Evolutionary conservation across 257 asterid genomes (phyloP), one percentile per base, ranked within the genome.

Genomic region (Solanum arcanum): DNA sequence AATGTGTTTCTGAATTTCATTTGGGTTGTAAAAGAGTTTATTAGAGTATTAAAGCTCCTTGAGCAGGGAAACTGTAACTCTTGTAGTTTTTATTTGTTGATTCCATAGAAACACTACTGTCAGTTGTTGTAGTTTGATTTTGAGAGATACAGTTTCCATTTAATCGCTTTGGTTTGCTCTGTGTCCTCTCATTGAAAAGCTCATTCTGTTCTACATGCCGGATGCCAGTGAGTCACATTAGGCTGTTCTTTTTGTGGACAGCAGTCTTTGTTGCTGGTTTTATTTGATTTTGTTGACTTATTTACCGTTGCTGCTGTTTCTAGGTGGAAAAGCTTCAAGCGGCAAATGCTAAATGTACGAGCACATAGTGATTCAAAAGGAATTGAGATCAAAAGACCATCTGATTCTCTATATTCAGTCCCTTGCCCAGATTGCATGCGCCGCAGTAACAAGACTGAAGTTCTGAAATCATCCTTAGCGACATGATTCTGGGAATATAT

Each of bases 351-450:
- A 83, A 93, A 86, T 86, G 92, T 96, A 88, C 96, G 96, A 88
- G 88, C 92, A 9, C 98, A 93, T 80, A 97, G 98, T 84, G 99
- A 96, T 88, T 92, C 95, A 27, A 97, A 95, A 89, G 99, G 99
- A 84, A 92, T 95, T 9, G 98, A 94, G 92, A 88, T 94, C 69
- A 97, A 92, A 94, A 93, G 98, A 89, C 96, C 95, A 8, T 94
- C 90, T 74, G 98, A 95, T 87, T 97, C 99, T 2, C 89, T 94
- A 90, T 97, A 94, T 86, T 94, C 98, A 56, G 92, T 94, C 81
- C 99, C 99, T 8, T 94, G 97, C 75, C 99, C 99, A 33, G 98
- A 96, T 88, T 97, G 99, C 95, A 97, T 97, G 99, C 94, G 98
- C 89, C 93, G 93, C 88, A 86, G 89, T 64, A 94, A 96, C 86